Base-by-base conservation (phyloP, 2,329 filamentous ascomycete genomes). In the Ceratocystis smalleyi region DNA sequence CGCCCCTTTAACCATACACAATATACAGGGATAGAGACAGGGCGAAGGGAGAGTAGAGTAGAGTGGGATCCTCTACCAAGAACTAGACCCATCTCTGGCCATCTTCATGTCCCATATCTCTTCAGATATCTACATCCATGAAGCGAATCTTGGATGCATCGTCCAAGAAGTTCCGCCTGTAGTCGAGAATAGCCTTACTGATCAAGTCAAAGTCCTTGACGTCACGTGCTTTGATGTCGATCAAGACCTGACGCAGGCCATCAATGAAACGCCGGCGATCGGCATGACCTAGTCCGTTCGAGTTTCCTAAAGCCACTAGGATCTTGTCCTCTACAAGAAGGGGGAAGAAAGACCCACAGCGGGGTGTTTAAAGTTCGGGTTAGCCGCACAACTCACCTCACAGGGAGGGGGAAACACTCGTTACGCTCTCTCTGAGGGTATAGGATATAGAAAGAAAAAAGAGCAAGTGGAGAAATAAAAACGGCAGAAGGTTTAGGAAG, bases 231-330 rank as follows among this genome's bases (percentile, higher is more conserved):
- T 83, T 81, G 69, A 86, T 78, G 54, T 81, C 77, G 66, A 79
- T 78, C 64, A 89, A 79, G 43, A 88, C 75, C 68, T 80, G 76
- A 65, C 79, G 79, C 59, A 89, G 78, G 27, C 85, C 85, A 40
- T 77, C 75, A 69, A 83, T 83, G 74, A 86, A 89, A 67, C 78
- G 77, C 65, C 79, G 76, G 71, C 81, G 81, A 67, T 85, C 79
- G 66, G 83, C 80, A 69, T 81, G 81, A 51, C 78, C 81, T 71
- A 83, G 84, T 68, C 83, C 83, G 67, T 85, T 83, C 55, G 83
- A 79, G 59, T 81, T 83, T 55, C 87, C 87, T 63, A 91, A 81
- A 69, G 88, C 83, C 65, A 88, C 79, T 68, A 91, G 82, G 68
- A 90, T 84, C 71, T 85, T 82, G 73, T 87, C 83, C 77, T 89